Evolutionary conservation across 257 asterid genomes (phyloP), one percentile per base, ranked within the genome.

Genomic region (Penstemon newberryi): DNA sequence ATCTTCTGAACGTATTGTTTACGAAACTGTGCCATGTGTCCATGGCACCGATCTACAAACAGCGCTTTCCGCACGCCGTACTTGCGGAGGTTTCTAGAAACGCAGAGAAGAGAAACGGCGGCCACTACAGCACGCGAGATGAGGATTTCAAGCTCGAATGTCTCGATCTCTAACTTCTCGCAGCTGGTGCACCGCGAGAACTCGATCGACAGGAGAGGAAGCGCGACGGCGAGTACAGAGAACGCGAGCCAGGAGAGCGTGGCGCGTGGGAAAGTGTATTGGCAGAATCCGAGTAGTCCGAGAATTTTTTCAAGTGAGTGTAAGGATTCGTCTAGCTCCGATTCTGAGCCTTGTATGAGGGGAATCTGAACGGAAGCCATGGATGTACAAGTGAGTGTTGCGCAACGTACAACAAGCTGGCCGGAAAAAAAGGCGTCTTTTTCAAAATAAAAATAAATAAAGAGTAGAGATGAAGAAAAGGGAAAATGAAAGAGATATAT

Each of bases 41-140:
- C 96, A 60, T 83, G 93, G 70, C 80, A 60, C 0, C 88, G 82
- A 63, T 91, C 89, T 19, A 89, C 94, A 45, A 91, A 89, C 41
- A 91, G 85, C 55, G 89, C 86, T 79, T 82, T 89, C 60, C 96
- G 71, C 8, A 89, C 39, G 10, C 97, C 91, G 62, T 85, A 78
- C 70, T 91, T 85, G 67, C 86, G 78, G 40, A 91, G 81, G 70
- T 81, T 91, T 40, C 83, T 79, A 43, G 95, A 91, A 18, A 91
- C 58, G 72, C 91, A 89, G 63, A 87, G 74, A 38, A 89, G 88
- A 1, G 97, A 87, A 13, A 84, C 77, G 46, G 89, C 95, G 65
- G 96, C 88, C 19, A 82, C 83, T 33, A 77, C 40, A 41, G 90
- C 88, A 53, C 90, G 89, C 38, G 83, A 79, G 4, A 75, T 73